These are phyloP conservation scores for Podosphaera fusca DNA, from an alignment of 2,329 filamentous ascomycete genomes.

Conservation along the genomic window DNA sequence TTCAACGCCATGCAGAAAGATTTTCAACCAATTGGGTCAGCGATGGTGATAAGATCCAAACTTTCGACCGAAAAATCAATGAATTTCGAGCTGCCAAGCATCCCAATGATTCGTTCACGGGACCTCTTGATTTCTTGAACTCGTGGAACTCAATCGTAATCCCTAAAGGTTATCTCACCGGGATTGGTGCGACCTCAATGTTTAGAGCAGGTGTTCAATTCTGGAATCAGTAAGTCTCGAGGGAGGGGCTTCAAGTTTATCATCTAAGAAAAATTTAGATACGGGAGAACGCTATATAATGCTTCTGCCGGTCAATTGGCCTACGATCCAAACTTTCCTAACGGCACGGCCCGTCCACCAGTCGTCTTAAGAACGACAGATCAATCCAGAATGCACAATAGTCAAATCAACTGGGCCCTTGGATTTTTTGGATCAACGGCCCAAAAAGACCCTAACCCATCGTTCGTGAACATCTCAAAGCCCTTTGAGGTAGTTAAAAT, in stretches of 20 bases:
- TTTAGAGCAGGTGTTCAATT: constrained; percentile 25
- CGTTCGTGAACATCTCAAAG: constrained; percentile 19
- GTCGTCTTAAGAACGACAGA: constrained; percentile 29
- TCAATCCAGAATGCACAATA: constrained; percentile 30
- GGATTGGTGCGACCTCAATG: constrained; percentile 25
- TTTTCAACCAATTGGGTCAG: constrained; percentile 22
- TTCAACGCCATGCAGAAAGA: constrained; percentile 31
- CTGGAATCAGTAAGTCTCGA: constrained; percentile 19
- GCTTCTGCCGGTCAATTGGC: constrained; percentile 23
- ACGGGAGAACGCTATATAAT: constrained; percentile 29
- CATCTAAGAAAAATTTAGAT: constrained; percentile 12
- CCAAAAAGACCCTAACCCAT: constrained; percentile 17
- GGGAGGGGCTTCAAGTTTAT: not conserved
- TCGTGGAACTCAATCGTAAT: constrained; percentile 24
- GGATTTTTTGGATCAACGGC: constrained; percentile 28
- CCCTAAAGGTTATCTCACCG: constrained; percentile 21
- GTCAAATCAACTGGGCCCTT: constrained; percentile 27
- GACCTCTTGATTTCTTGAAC: constrained; percentile 29
- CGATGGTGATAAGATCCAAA: constrained; percentile 25
- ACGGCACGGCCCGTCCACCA: constrained; percentile 24
- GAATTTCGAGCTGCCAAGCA: constrained; percentile 21
- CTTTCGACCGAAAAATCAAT: constrained; percentile 24
- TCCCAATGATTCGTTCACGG: constrained; percentile 17
- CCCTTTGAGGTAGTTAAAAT: constrained; percentile 27
- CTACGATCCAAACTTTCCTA: constrained; percentile 23